Evolutionary conservation across 352 stramenopile genomes (phyloP).

Genomic region (Globisporangium carolinianum): DNA sequence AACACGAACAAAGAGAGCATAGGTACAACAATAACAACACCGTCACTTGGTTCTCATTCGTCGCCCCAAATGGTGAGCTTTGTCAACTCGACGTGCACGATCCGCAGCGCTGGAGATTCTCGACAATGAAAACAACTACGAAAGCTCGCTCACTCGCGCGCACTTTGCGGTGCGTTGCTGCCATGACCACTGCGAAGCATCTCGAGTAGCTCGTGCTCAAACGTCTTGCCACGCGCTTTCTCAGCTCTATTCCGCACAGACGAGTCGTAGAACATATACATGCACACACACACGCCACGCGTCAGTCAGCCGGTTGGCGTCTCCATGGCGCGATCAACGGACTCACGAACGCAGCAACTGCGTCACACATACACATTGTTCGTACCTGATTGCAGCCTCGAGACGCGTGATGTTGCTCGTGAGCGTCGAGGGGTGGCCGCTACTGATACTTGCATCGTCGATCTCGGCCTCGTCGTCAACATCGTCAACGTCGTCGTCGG

Average conservation of each 20-base stretch:
- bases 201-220: constrained; percentile 43
- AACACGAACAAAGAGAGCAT: too few species aligned
- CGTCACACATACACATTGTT: neutral
- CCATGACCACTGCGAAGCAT: constrained; percentile 31
- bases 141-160: neutral
- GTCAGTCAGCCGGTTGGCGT: neutral
- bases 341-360: neutral
- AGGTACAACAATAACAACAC: too few species aligned
- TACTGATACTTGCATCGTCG: constrained; percentile 3
- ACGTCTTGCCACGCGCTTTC: constrained; percentile 32
- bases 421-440: neutral
- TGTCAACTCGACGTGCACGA: too few species aligned
- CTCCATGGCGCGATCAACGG: neutral
- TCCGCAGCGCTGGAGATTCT: too few species aligned
- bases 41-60: too few species aligned
- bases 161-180: constrained; percentile 8
- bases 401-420: constrained; percentile 20
- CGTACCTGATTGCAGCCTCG: constrained; percentile 44
- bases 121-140: too few species aligned
- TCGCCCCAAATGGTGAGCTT: too few species aligned
- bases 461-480: neutral
- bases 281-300: too few species aligned
- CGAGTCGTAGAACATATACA: neutral
- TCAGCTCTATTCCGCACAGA: constrained; percentile 20
- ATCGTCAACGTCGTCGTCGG: too few species aligned